Conservation (phyloP, 192 early-diverging fungal species). For the Gigaspora rosea region DNA sequence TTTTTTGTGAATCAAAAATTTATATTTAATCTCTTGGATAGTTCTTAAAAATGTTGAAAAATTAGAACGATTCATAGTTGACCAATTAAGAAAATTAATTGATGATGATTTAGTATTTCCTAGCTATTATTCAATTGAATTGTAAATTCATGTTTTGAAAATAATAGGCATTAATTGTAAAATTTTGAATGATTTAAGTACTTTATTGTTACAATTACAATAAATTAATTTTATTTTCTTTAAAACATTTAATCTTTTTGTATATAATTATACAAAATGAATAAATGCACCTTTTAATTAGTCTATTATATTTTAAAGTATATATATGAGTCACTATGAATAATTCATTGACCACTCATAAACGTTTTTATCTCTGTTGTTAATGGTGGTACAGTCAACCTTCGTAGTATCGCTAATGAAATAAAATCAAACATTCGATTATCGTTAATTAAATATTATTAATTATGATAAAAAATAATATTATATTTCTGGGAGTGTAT, state of each 20-base stretch:
- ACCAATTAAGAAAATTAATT: conserved; percentile 72
- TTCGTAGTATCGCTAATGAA: too few relatives aligned
- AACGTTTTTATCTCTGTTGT: too few relatives aligned
- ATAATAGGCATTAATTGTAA: neutral
- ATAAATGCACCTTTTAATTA: too few relatives aligned
- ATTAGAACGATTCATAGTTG: conserved; percentile 76
- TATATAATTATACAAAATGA: too few relatives aligned
- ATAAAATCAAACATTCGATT: neutral
- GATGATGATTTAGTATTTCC: conserved; percentile 82
- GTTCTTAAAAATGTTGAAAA: conserved; percentile 85
- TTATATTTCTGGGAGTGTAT: neutral
- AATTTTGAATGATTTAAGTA: neutral
- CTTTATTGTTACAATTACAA: too few relatives aligned
- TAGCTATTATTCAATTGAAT: conserved; percentile 66
- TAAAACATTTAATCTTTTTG: too few relatives aligned
- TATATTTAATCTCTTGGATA: conserved; percentile 3
- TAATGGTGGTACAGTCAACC: too few relatives aligned
- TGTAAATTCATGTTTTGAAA: neutral
- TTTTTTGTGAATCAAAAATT: neutral
- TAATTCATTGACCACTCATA: too few relatives aligned
- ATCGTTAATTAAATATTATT: neutral
- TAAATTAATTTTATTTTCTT: too few relatives aligned
- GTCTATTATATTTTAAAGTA: too few relatives aligned
- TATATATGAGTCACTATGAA: too few relatives aligned
- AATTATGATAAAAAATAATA: neutral